Base-by-base conservation (phyloP, 371 early-diverging fungal genomes). In the Apophysomyces sp. region DNA sequence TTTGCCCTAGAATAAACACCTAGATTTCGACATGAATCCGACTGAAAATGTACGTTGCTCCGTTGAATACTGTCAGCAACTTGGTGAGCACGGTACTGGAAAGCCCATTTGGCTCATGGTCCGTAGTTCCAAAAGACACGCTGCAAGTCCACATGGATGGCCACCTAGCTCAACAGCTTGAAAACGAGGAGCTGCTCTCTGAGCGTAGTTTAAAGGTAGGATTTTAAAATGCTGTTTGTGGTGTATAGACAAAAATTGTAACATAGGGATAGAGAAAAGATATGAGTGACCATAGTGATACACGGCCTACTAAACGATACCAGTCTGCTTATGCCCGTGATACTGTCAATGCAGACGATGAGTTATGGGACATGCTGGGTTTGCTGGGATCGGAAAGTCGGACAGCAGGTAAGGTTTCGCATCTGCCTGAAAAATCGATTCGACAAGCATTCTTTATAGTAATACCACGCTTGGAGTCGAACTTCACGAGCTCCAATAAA, bases 321-420 rank as follows among this genome's bases (percentile, higher is more conserved):
- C 49, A 44, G 21, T 21, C 49, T 44, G 49, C 21, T 21, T 67
- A 59, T 53, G 69, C 68, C 16, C 65, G 76, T 8, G 52, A 61
- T n/a, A 31, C 32, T 21, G 58, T 72, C 16, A 70, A 72, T 61
- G 55, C 62, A n/a, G 71, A 76, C 36, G 57, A 64, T 11, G 66
- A 72, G 7, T 30, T 76, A 9, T 77, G 78, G 78, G 41, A 61
- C 8, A 56, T 55, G 21, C 34, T 77, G 3, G 37, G 70, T 9
- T 56, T 69, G 24, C 55, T 74, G n/a, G 70, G 65, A 12, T 61
- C 69, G 58, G 40, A 52, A 26, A 13, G 21, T 6, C 29, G 18
- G 16, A 36, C 53, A 18, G 37, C 32, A 51, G 18, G 32, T 36
- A 39, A 34, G 21, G 0, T 3, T n/a, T 18, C 21, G n/a, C n/a